Percentiles rank a stretch among this genome's conserved stretches.
Evolutionary conservation across 805 yeast genomes (phyloP).

Genomic region (Wickerhamomyces bovis): DNA sequence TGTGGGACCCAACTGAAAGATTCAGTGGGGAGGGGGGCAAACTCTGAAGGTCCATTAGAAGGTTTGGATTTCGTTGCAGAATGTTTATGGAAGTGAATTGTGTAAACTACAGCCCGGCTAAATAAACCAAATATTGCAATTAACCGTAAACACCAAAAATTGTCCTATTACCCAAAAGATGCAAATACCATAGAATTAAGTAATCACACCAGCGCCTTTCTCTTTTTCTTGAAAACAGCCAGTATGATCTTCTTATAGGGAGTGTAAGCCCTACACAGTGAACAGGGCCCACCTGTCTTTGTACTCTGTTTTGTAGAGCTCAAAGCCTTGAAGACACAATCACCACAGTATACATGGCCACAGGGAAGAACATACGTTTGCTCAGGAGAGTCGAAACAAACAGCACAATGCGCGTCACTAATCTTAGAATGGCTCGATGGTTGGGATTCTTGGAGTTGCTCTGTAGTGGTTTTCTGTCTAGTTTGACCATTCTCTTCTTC

Average conservation of each 20-base stretch:
- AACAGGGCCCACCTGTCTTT: constrained; percentile 33
- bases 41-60: no score
- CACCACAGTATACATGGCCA: constrained; percentile 52
- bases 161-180: background rate
- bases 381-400: constrained; percentile 50
- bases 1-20: no score
- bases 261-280: constrained; percentile 35
- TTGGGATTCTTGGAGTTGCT: constrained; percentile 20
- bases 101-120: background rate
- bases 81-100: no score
- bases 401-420: constrained; percentile 35
- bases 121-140: background rate
- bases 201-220: constrained; percentile 6
- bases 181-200: background rate
- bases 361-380: constrained; percentile 45
- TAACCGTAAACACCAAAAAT: background rate
- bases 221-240: constrained; percentile 28
- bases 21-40: no score
- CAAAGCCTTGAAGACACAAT: constrained; percentile 43
- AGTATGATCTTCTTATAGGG: constrained; percentile 26
- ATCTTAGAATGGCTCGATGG: constrained; percentile 10
- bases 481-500: constrained; percentile 1
- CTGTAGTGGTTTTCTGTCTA: constrained; percentile 29
- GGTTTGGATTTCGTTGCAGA: no score
- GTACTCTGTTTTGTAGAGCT: constrained; percentile 28